Evolutionary conservation across 1,284 basidiomycete species (phyloP).

Genomic region (Apiotrichum siamense): DNA sequence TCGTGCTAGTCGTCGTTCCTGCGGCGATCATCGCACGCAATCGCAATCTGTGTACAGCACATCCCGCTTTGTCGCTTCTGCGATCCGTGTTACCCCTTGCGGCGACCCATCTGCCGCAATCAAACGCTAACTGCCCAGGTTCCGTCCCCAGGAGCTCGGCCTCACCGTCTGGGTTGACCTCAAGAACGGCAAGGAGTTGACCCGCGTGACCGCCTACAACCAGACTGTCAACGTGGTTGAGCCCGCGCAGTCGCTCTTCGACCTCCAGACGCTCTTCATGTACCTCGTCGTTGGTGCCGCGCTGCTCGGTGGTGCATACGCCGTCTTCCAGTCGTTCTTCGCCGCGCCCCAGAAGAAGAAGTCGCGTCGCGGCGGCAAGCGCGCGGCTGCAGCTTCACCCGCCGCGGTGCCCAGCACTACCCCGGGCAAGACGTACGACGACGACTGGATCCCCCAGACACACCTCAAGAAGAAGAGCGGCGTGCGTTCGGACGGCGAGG

Average conservation of each 20-base stretch:
- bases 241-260: conserved; percentile 69
- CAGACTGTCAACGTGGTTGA: conserved; percentile 75
- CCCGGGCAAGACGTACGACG: conserved; percentile 68
- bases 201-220: conserved; percentile 65
- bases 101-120: not conserved
- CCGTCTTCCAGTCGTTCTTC: conserved; percentile 62
- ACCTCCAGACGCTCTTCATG: conserved; percentile 68
- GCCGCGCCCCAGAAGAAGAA: conserved; percentile 45
- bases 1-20: no score
- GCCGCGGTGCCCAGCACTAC: conserved; percentile 49
- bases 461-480: conserved; percentile 62
- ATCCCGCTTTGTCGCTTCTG: not conserved
- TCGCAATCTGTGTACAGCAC: not conserved
- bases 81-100: not conserved
- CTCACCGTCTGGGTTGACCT: conserved; percentile 67
- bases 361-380: conserved; percentile 44
- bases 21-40: not conserved
- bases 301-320: conserved; percentile 61
- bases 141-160: conserved; percentile 65
- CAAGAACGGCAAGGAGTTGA: conserved; percentile 16
- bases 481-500: conserved; percentile 26
- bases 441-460: conserved; percentile 87
- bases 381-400: conserved; percentile 30
- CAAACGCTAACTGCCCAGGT: conserved; percentile 41
- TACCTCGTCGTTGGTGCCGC: conserved; percentile 66